Evolutionary conservation across 164 flowering plant species (phyloP), one percentile per base, ranked within the genome.

Genomic region (Vitis cinerea): DNA sequence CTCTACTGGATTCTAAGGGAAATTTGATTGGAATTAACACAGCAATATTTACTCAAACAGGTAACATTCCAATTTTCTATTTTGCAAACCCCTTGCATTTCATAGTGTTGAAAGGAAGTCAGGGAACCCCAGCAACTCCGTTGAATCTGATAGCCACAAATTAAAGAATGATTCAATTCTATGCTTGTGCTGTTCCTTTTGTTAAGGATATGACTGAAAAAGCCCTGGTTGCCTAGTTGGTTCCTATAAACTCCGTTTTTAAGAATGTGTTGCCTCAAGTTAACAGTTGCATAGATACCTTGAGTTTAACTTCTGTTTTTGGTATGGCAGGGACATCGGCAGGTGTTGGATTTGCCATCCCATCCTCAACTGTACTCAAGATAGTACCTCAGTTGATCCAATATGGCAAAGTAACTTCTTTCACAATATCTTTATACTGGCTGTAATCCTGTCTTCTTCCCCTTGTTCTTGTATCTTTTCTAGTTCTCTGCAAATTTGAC

Each of bases 341-440:
- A 8, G 97, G 98, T 70, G 98, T 94, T 57, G 98, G 98, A 10
- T 94, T 94, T 84, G 97, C 97, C 16, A 94, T 94, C 64, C 95
- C 99, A 30, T 92, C 97, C 53, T 83, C 95, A 51, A 93, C 94
- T 44, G 88, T 93, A 44, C 76, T 79, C 62, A 89, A 80, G 80
- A 87, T 94, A 76, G 88, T 91, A 52, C 97, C 99, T 64, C 97
- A 92, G 80, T 68, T 94, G 76, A 94, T 94, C 73, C 91, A 87
- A 67, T 87, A 79, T 79, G 94, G 97, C 67, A 90, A 87, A 80
- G 97, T 89, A 82, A 80, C 77, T 67, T 60, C 12, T 50, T 19
- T 53, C 68, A 19, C 64, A 37, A 37, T 37, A 3, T 49, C 31
- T 57, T 2, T 11, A 15, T 23, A 2, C 29, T 10, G 13, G 9